Evolutionary conservation across 371 early-diverging fungal species (phyloP).

Genomic region (Mortierella sp.): DNA sequence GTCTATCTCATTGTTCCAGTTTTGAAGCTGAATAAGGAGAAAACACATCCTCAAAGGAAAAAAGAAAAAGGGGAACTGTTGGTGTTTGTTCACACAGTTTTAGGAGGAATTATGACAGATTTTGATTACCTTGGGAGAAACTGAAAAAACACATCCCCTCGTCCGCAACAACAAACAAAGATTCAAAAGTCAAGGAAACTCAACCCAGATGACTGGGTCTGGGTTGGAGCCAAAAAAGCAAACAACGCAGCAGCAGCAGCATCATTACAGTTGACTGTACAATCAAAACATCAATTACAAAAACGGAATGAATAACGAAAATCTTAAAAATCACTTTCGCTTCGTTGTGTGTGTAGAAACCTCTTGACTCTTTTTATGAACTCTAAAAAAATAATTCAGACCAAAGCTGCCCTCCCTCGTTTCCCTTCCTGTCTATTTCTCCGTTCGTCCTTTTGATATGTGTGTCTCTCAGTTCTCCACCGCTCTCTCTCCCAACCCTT

Average conservation of each 20-base stretch:
- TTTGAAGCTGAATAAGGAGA: neutral
- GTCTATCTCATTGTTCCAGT: conserved; percentile 1
- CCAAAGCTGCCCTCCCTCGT: neutral
- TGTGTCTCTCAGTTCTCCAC: too few species aligned
- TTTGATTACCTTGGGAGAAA: neutral
- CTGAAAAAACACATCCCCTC: neutral
- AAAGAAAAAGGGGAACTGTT: neutral
- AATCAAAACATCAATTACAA: neutral
- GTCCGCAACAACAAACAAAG: neutral
- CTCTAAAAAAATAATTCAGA: neutral
- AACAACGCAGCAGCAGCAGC: neutral
- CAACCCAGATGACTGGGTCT: conserved; percentile 11
- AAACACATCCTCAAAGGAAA: neutral
- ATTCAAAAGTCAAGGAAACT: neutral
- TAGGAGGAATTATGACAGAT: neutral
- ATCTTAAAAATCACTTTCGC: neutral
- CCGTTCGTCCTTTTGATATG: neutral
- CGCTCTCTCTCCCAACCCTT: neutral
- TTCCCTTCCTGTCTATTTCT: neutral
- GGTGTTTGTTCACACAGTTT: neutral
- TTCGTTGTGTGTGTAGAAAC: neutral
- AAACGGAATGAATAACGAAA: neutral
- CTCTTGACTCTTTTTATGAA: neutral
- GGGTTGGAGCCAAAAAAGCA: neutral
- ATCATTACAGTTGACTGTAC: neutral